Base-by-base conservation (phyloP, 2,329 filamentous ascomycete genomes). In the Fusarium irregulare region DNA sequence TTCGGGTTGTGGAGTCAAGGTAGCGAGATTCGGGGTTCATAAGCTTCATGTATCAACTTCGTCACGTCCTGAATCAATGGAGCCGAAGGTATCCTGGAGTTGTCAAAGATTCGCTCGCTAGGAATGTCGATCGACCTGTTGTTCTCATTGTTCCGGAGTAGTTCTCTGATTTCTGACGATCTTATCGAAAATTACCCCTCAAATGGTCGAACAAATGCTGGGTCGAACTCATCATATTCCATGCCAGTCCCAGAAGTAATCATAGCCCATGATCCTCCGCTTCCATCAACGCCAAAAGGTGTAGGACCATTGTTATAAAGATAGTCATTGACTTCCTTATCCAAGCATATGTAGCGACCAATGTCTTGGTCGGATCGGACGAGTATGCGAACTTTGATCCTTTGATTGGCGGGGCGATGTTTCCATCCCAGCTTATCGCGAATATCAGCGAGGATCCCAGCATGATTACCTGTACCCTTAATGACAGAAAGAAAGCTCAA, bases 1-100 rank as follows among this genome's bases (percentile, higher is more conserved):
- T 42, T 58, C 28, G 64, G 73, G 37, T 51, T 74, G 54, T 75
- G 67, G 62, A 55, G 37, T 60, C 62, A 16, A 16, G 25, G 16
- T 16, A 20, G 13, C 3, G 0, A 4, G 0, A 30, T 7, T 30
- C 12, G 28, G 28, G 12, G 12, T 13, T 23, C 3, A 23, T 23
- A 23, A 23, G 23, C 23, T 23, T 23, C 23, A 23, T 23, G 23
- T 13, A 30, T 30, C 28, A 4, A 13, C 1, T 30, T 30, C 28
- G 12, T 30, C 12, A 30, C 5, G 5, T 30, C 28, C 28, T 13
- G 7, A 6, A 30, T 13, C 12, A 5, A 30, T 30, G 12, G 5
- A 30, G 6, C 28, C 11, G 28, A 30, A 13, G 2, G 28, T 30
- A 30, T 30, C 21, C 21, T 21, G 21, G 21, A 4, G 3, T 21